Evolutionary conservation across 257 asterid species (phyloP).

Genomic region (Henckelia pumila): DNA sequence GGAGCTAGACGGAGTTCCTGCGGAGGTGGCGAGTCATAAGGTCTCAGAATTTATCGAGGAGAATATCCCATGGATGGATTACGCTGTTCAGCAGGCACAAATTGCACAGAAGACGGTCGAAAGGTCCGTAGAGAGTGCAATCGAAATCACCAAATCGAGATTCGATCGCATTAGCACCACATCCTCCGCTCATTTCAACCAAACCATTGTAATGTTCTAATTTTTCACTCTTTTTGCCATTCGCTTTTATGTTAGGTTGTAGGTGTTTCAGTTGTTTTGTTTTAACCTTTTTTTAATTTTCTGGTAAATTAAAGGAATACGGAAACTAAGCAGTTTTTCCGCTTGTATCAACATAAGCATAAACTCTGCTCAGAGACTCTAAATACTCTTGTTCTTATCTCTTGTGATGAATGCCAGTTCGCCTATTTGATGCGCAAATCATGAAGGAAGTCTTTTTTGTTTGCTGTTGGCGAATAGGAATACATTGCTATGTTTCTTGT

Average conservation of each 20-base stretch:
- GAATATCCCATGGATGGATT: slow-evolving; percentile 56
- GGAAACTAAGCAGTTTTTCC: not conserved
- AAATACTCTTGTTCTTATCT: slow-evolving; percentile 6
- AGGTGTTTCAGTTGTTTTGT: not conserved
- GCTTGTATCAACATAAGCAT: slow-evolving; percentile 4
- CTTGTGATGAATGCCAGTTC: not conserved
- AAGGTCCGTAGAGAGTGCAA: slow-evolving; percentile 52
- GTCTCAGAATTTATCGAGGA: slow-evolving; percentile 23
- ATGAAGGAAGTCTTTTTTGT: not conserved
- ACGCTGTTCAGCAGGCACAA: slow-evolving; percentile 71
- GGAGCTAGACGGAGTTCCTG: slow-evolving; percentile 25
- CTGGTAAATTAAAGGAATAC: slow-evolving; percentile 1
- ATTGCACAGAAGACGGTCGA: slow-evolving; percentile 52
- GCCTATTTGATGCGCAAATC: slow-evolving; percentile 1
- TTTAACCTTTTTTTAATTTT: not conserved
- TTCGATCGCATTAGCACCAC: slow-evolving; percentile 70
- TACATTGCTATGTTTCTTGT: not conserved
- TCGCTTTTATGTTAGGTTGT: not conserved
- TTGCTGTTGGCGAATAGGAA: not conserved
- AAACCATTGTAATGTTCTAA: slow-evolving; percentile 55
- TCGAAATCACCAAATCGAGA: slow-evolving; percentile 63
- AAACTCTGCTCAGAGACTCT: not conserved
- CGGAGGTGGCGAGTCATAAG: slow-evolving; percentile 17
- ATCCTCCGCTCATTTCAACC: slow-evolving; percentile 77
- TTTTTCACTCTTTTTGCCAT: slow-evolving; percentile 14